phyloP scores from a whole-genome alignment of 2,329 filamentous ascomycete genomes.

The Phoma herbarum region DNA sequence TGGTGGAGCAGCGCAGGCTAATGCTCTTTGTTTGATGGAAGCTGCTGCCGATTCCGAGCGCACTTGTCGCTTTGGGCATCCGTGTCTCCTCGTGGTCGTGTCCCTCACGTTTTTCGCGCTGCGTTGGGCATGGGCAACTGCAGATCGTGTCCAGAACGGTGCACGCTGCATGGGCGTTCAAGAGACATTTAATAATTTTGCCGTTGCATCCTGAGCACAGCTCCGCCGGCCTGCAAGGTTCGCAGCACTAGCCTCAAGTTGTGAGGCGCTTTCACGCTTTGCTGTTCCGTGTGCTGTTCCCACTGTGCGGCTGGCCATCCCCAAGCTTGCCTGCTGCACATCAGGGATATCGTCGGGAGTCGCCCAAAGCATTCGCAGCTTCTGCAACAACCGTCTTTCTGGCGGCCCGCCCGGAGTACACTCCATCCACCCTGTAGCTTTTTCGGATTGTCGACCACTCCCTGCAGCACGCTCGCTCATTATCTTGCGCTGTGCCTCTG shows the following conservation, averaged over 20 bases:
- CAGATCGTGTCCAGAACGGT: conserved; percentile 21
- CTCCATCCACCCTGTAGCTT: conserved; percentile 11
- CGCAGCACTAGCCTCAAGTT: conserved; percentile 10
- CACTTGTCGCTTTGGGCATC: neutral
- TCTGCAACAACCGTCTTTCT: conserved; percentile 6
- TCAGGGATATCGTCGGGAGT: conserved; percentile 16
- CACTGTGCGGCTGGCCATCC: conserved; percentile 12
- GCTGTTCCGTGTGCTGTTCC: neutral
- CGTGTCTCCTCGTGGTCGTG: conserved; percentile 13
- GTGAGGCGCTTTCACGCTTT: conserved; percentile 4
- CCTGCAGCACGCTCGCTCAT: conserved; percentile 10
- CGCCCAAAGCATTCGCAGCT: conserved; percentile 9
- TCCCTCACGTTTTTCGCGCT: conserved; percentile 16
- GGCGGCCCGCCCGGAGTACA: conserved; percentile 9
- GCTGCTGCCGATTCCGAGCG: conserved; percentile 11
- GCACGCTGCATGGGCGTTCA: conserved; percentile 14
- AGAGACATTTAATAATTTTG: conserved; percentile 19
- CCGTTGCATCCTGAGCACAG: conserved; percentile 13
- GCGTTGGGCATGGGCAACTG: conserved; percentile 16
- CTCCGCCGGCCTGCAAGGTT: conserved; percentile 12
- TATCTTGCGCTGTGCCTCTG: conserved; percentile 16
- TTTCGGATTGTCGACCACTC: conserved; percentile 4
- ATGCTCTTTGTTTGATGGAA: conserved; percentile 6
- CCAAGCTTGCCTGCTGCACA: conserved; percentile 15
- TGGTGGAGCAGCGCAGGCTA: conserved; percentile 5